A percentile compares a stretch with the other conserved stretches of the same genome.
Conservation (phyloP, 1,139 yeast genomes). For the Pneumocystis jirovecii region DNA sequence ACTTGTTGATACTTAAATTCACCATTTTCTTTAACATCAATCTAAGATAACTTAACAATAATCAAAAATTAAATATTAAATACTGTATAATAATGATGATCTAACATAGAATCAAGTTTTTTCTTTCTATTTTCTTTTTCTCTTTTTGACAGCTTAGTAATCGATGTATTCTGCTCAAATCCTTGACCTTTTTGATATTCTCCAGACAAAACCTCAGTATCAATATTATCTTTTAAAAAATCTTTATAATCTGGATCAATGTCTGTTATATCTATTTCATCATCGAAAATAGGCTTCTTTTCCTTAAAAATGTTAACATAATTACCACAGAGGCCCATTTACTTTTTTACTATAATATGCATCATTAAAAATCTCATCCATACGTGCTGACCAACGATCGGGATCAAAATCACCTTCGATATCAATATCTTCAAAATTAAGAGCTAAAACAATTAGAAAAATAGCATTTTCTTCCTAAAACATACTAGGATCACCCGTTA, state of each 20-base stretch:
- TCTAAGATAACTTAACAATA: constrained; percentile 26
- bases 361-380: constrained; percentile 75
- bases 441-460: constrained; percentile 46
- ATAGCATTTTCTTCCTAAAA: constrained; percentile 17
- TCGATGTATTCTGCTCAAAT: constrained; percentile 18
- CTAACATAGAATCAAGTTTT: constrained; percentile 60
- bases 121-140: constrained; percentile 46
- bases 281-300: constrained; percentile 42
- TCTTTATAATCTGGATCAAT: constrained; percentile 11
- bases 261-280: constrained; percentile 26
- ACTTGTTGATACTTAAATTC: constrained; percentile 84
- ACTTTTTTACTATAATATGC: constrained; percentile 48
- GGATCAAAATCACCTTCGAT: constrained; percentile 82
- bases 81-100: constrained; percentile 23
- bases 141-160: constrained; percentile 23
- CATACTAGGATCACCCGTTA: constrained; percentile 32
- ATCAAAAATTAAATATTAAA: constrained; percentile 30
- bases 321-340: background rate
- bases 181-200: constrained; percentile 16
- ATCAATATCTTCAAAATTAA: constrained; percentile 56
- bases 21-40: constrained; percentile 41
- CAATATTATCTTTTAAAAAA: constrained; percentile 22
- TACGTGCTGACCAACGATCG: constrained; percentile 78
- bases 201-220: constrained; percentile 14
- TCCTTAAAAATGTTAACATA: constrained; percentile 18